These are phyloP conservation scores for Viola pubescens DNA, from an alignment of 441 rosid genomes.

Conservation along the genomic window DNA sequence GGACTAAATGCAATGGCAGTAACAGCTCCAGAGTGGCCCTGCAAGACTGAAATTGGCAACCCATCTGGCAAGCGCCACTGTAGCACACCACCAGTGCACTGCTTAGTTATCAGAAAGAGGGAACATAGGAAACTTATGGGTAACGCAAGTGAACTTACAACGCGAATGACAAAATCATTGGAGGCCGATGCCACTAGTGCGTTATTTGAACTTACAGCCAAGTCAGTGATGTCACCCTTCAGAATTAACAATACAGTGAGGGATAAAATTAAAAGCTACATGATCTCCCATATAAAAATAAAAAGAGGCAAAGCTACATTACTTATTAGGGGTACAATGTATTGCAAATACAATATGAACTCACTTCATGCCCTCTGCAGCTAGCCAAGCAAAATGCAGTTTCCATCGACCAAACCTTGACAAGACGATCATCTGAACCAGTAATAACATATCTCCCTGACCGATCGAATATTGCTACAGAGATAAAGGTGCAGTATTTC, in stretches of 20 bases:
- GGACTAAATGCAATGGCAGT: conserved; percentile 98
- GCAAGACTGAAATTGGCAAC: conserved; percentile 79
- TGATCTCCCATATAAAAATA: neutral
- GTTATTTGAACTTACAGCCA: conserved; percentile 96
- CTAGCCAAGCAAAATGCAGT: conserved; percentile 98
- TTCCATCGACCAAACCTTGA: conserved; percentile 99
- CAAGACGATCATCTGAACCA: conserved; percentile 99
- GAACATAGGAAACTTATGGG: conserved; percentile 13
- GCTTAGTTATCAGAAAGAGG: neutral
- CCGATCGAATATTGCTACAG: conserved; percentile 93
- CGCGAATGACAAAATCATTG: conserved; percentile 85
- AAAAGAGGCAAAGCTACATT: neutral
- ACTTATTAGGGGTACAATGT: neutral
- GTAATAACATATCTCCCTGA: conserved; percentile 92
- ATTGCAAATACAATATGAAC: conserved; percentile 23
- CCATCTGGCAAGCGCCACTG: conserved; percentile 99
- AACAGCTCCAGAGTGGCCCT: conserved; percentile 91
- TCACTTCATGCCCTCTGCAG: conserved; percentile 99
- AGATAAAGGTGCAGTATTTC: conserved; percentile 16
- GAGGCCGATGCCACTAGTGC: conserved; percentile 91
- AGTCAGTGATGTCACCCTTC: conserved; percentile 98
- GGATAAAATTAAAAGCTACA: conserved; percentile 12
- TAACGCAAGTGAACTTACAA: conserved; percentile 49
- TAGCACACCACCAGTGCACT: conserved; percentile 10
- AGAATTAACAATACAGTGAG: conserved; percentile 16